Conservation (phyloP, 192 early-diverging fungal genomes). For the Gryganskiella cystojenkinii region DNA sequence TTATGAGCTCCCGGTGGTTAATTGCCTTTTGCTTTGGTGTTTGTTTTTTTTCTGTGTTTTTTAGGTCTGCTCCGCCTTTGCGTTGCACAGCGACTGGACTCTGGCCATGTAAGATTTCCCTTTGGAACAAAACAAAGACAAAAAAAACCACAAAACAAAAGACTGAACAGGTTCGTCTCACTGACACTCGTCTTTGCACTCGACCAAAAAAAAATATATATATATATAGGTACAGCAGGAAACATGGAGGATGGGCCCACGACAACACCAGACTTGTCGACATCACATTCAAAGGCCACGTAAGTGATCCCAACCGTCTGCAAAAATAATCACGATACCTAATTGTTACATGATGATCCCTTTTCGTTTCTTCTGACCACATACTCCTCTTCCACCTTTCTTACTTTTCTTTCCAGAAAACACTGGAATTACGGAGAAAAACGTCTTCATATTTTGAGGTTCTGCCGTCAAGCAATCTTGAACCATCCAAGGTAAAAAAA, state of each 20-base stretch:
- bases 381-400: not conserved
- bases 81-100: slow-evolving; percentile 33
- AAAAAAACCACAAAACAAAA: not conserved
- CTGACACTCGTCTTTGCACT: not conserved
- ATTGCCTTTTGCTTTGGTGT: not conserved
- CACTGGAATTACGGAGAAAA: slow-evolving; percentile 43
- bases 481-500: slow-evolving; percentile 32
- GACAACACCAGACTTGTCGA: slow-evolving; percentile 31
- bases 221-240: slow-evolving; percentile 41
- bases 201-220: too few species aligned
- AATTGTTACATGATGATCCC: not conserved
- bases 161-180: too few species aligned
- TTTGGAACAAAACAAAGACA: not conserved
- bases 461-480: slow-evolving; percentile 6
- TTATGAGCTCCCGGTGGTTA: too few species aligned
- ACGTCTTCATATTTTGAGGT: slow-evolving; percentile 35
- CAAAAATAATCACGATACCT: not conserved
- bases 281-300: slow-evolving; percentile 35
- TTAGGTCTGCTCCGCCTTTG: slow-evolving; percentile 29
- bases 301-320: slow-evolving; percentile 7
- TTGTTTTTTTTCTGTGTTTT: not conserved
- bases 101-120: slow-evolving; percentile 36
- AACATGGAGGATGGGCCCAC: slow-evolving; percentile 52
- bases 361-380: not conserved
- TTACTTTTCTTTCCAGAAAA: slow-evolving; percentile 10